Evolutionary conservation across 805 yeast species (phyloP), one percentile per base, ranked within the genome.

Genomic region (Tetrapisispora namnaoensis): DNA sequence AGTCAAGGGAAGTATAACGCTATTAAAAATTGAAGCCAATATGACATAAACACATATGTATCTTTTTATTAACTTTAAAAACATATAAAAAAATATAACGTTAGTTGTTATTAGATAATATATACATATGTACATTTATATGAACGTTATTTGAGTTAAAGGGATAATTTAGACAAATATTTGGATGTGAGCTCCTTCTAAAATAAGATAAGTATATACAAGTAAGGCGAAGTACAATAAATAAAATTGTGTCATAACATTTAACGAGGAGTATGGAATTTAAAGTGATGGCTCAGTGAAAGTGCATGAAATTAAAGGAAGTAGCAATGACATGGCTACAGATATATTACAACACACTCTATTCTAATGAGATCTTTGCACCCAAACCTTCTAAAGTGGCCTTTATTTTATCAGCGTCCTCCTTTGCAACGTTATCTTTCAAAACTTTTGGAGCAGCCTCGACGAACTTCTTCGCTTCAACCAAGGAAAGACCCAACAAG

Each of bases 361-460:
- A 93, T 76, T 93, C 99, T 67, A 93, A 75, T 50, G 79, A 59
- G 63, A 93, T 78, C 78, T 93, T 93, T 56, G 95, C 99, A 69
- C 99, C 99, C 61, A 91, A 78, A 47, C 80, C 93, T 74, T 93
- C 99, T 65, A 93, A 77, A 53, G 95, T 81, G 52, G 86, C 76
- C 76, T 93, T 91, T 67, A 93, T 84, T 78, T 90, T 89, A 63
- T 91, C 97, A 57, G 98, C 98, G 62, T 93, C 99, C 66, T 87
- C 99, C 77, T 93, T 93, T 53, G 95, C 83, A 53, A 93, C 89
- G 61, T 89, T 88, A 61, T 93, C 99, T 75, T 93, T 93, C 69
- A 93, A 76, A 42, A 86, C 75, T 77, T 93, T 93, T 60, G 99
- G 99, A 53, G 99, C 98, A 61, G 88, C 72, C 75, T 93, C 99